A percentile compares a stretch with the other conserved stretches of the same genome.
These are phyloP conservation scores for Hippophae gyantsensis DNA, from an alignment of 306 rosid genomes.

Conservation along the genomic window DNA sequence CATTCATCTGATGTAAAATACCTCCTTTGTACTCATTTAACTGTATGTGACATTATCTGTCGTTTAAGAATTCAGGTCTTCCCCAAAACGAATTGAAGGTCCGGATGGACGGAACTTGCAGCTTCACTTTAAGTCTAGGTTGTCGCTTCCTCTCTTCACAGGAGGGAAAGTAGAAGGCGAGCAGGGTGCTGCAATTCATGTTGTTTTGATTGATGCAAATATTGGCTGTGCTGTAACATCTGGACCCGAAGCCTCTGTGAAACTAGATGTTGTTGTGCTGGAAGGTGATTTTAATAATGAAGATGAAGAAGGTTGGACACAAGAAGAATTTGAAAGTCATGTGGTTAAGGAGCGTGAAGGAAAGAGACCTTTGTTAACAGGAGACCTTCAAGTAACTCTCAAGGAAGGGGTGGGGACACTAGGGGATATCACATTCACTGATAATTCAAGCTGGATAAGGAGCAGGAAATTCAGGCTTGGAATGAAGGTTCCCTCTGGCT, in stretches of 20 bases:
- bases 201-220: conserved; percentile 65
- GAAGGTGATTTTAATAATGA: conserved; percentile 98
- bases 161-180: conserved; percentile 99
- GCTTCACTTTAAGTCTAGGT: conserved; percentile 68
- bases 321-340: conserved; percentile 88
- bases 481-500: conserved; percentile 67
- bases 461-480: conserved; percentile 99
- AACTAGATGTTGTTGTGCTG: conserved; percentile 89
- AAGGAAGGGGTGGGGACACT: conserved; percentile 96
- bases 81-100: conserved; percentile 94
- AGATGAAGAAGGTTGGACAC: conserved; percentile 88
- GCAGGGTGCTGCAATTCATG: conserved; percentile 95
- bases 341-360: conserved; percentile 98
- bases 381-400: conserved; percentile 82
- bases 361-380: conserved; percentile 88
- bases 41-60: conserved; percentile 12
- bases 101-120: conserved; percentile 82
- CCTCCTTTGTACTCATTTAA: too few species aligned
- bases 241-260: conserved; percentile 67
- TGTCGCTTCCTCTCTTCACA: conserved; percentile 93
- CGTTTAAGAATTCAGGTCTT: conserved; percentile 57
- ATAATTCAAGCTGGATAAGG: conserved; percentile 98
- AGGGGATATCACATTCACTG: conserved; percentile 87
- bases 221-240: conserved; percentile 45
- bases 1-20: too few species aligned